Evolutionary conservation across 805 yeast species (phyloP).

Genomic region (Isabelozyma heimii): DNA sequence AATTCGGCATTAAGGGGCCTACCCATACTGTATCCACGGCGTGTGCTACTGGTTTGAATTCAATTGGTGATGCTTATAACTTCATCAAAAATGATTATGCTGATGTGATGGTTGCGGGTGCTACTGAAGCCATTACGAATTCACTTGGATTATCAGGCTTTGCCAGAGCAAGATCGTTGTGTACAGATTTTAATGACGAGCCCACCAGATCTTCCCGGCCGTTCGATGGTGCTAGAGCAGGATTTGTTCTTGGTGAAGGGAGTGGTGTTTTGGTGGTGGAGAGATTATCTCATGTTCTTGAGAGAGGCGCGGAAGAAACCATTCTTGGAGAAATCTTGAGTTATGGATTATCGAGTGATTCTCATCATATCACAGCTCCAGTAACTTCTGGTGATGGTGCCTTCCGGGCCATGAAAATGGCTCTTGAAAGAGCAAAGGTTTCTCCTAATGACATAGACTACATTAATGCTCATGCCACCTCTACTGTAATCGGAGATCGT

Average conservation of each 20-base stretch:
- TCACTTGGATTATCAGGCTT: conserved; percentile 89
- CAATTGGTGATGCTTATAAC: conserved; percentile 89
- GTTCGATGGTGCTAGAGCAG: conserved; percentile 73
- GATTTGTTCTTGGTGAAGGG: conserved; percentile 95
- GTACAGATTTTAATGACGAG: conserved; percentile 56
- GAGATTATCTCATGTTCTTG: conserved; percentile 68
- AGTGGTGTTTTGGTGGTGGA: conserved; percentile 80
- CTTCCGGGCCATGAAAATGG: conserved; percentile 73
- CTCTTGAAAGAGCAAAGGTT: conserved; percentile 53
- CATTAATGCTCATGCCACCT: conserved; percentile 96
- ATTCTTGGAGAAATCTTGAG: conserved; percentile 84
- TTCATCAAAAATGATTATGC: conserved; percentile 79
- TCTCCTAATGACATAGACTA: conserved; percentile 58
- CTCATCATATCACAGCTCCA: conserved; percentile 92
- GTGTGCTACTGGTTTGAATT: conserved; percentile 93
- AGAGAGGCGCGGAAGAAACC: conserved; percentile 50
- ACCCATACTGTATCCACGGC: conserved; percentile 89
- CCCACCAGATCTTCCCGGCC: conserved; percentile 80
- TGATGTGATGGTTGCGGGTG: conserved; percentile 91
- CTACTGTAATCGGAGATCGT: conserved; percentile 83
- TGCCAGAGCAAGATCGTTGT: conserved; percentile 81
- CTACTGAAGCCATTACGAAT: conserved; percentile 82
- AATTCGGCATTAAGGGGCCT: conserved; percentile 76
- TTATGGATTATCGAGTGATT: conserved; percentile 91
- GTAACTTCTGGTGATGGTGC: conserved; percentile 83